Evolutionary conservation across 2,329 filamentous ascomycete genomes (phyloP), one percentile per base, ranked within the genome.

Genomic region (Verticillium albo-atrum): DNA sequence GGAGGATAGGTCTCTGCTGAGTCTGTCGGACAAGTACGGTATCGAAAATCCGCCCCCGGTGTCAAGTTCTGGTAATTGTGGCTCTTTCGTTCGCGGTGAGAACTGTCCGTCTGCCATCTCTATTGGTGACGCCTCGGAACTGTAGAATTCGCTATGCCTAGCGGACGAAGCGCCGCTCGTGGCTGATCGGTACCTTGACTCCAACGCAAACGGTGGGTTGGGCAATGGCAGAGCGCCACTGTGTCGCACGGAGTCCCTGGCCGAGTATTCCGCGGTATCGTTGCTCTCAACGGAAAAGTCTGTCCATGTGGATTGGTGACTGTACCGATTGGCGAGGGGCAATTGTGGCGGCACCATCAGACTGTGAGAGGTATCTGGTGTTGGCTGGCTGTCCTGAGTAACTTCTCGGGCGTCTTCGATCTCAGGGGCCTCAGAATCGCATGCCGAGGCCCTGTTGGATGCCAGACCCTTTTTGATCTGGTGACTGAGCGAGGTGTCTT

Each of bases 291-390:
- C 73, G 0, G 83, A 84, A 61, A 82, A 80, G 66, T 87, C 83
- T 27, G 84, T 86, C 84, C 84, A 87, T n/a, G 77, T 74, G 2
- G 83, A 85, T 58, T 81, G 79, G 55, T 84, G 81, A 62, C 83
- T 86, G 23, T 73, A 71, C 37, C 83, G 76, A 60, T 84, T 75
- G 61, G 73, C 70, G 50, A 77, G 70, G 56, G 76, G 68, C 55
- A 76, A 66, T 64, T 77, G 69, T 55, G 76, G 70, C 14, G 82
- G 83, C 15, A 84, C 76, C 56, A 73, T 71, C 9, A 85, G 72
- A 59, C 75, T 80, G 58, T 76, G 76, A 15, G 78, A 73, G 23
- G 75, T 75, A 53, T 77, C 76, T 4, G 73, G 63, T 12, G 62
- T 63, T 55, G 61, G 62, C 34, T 63, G 61, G 53, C 59, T 64